These are phyloP conservation scores for Acanthamoeba quina DNA, from an alignment of 208 protist species.

Conservation along the genomic window DNA sequence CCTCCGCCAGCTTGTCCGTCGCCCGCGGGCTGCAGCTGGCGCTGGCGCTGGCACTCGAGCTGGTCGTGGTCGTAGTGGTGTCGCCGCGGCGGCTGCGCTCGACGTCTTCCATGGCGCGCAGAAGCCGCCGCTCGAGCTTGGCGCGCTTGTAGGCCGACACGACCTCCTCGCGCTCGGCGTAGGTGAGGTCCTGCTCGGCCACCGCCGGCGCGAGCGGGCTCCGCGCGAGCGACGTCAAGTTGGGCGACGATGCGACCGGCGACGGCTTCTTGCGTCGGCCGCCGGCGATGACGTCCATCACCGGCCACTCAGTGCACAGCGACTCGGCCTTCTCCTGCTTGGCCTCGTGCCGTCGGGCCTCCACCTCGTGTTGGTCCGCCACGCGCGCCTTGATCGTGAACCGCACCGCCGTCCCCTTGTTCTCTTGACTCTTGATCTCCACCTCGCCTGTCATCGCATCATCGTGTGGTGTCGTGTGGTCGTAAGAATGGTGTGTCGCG, in stretches of 20 bases:
- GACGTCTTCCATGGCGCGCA: too few species aligned
- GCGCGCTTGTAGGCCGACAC: too few species aligned
- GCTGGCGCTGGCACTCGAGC: too few species aligned
- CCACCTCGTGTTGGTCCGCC: neutral
- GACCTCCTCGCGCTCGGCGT: too few species aligned
- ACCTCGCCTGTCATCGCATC: neutral
- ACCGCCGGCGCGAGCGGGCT: too few species aligned
- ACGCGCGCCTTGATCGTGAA: neutral
- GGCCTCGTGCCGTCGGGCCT: neutral
- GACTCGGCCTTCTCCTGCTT: neutral
- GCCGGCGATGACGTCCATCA: neutral
- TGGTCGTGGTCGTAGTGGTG: neutral
- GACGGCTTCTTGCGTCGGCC: neutral
- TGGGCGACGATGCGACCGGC: neutral
- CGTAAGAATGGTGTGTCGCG: too few species aligned
- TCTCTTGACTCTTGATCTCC: neutral
- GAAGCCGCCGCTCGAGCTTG: neutral
- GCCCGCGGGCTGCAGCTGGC: too few species aligned
- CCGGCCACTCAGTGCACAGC: neutral
- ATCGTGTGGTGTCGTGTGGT: neutral
- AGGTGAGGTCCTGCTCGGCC: too few species aligned
- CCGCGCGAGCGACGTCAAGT: too few species aligned
- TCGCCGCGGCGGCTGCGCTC: too few species aligned
- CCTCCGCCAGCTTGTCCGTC: neutral
- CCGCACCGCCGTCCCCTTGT: neutral